phyloP scores from a whole-genome alignment of 2,329 filamentous ascomycete species.

The Bipolaris bicolor region DNA sequence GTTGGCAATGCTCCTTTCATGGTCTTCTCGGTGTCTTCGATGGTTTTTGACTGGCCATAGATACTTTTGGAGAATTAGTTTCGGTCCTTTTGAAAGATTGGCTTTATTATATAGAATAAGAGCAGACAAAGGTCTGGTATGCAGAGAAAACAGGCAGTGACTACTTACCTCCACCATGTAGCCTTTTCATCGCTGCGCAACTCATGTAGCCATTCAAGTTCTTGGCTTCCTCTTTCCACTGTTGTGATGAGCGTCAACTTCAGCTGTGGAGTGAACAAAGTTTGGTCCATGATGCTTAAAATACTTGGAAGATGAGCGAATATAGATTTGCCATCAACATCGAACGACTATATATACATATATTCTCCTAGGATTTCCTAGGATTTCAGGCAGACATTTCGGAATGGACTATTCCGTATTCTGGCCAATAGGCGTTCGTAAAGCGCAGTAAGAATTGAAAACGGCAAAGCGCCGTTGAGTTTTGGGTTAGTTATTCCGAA shows the following conservation, averaged over 20 bases:
- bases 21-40: constrained; percentile 37
- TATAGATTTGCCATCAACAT: no score
- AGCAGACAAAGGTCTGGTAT: not conserved
- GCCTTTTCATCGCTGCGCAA: constrained; percentile 38
- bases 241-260: constrained; percentile 40
- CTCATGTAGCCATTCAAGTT: constrained; percentile 46
- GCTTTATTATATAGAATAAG: not conserved
- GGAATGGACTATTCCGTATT: constrained; percentile 1
- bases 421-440: constrained; percentile 13
- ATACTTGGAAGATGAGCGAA: not conserved
- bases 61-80: constrained; percentile 26
- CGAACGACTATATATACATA: not conserved
- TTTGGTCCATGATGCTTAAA: constrained; percentile 29
- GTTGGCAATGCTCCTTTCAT: constrained; percentile 23
- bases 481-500: constrained; percentile 10
- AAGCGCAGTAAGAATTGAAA: constrained; percentile 10
- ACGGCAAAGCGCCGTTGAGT: constrained; percentile 1
- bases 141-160: not conserved
- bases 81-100: not conserved
- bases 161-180: constrained; percentile 41
- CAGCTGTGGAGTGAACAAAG: constrained; percentile 37
- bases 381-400: constrained; percentile 2
- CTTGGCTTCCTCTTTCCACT: constrained; percentile 37
- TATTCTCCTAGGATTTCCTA: not conserved
- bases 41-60: constrained; percentile 28